Conservation (phyloP, 202 grass and related monocot species). For the Schoenoplectus triqueter region DNA sequence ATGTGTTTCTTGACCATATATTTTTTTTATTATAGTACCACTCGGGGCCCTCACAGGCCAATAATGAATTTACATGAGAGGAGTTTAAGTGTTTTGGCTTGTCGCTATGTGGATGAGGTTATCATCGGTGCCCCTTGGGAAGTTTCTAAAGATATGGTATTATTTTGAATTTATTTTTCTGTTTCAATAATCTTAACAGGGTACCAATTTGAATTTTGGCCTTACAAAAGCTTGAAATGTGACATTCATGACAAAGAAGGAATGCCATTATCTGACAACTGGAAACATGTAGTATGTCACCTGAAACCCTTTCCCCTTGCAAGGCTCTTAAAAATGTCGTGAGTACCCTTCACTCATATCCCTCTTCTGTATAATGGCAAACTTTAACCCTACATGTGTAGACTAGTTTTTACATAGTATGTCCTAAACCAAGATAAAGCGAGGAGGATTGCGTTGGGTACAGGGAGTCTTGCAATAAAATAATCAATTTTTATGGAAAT, state of each 20-base stretch:
- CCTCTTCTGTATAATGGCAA: neutral
- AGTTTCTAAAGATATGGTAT: conserved; percentile 88
- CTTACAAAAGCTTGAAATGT: neutral
- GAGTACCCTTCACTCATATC: neutral
- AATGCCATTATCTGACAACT: neutral
- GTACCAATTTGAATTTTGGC: neutral
- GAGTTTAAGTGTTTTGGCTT: conserved; percentile 98
- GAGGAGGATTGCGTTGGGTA: too few species aligned
- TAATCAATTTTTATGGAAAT: too few species aligned
- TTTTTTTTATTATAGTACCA: conserved; percentile 56
- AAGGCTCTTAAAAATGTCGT: neutral
- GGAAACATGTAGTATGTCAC: neutral
- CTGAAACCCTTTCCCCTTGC: neutral
- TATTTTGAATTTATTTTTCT: conserved; percentile 15
- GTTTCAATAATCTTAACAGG: neutral
- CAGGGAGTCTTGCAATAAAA: too few species aligned
- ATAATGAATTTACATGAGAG: conserved; percentile 98
- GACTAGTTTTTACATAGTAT: too few species aligned
- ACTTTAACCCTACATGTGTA: neutral
- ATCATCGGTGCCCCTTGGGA: conserved; percentile 97
- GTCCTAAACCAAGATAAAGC: too few species aligned
- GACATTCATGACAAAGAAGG: neutral
- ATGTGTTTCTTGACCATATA: conserved; percentile 23
- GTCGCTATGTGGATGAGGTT: conserved; percentile 98
- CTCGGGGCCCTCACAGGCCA: conserved; percentile 81